phyloP scores from a whole-genome alignment of 306 rosid species.

The Hylodesmum podocarpum region DNA sequence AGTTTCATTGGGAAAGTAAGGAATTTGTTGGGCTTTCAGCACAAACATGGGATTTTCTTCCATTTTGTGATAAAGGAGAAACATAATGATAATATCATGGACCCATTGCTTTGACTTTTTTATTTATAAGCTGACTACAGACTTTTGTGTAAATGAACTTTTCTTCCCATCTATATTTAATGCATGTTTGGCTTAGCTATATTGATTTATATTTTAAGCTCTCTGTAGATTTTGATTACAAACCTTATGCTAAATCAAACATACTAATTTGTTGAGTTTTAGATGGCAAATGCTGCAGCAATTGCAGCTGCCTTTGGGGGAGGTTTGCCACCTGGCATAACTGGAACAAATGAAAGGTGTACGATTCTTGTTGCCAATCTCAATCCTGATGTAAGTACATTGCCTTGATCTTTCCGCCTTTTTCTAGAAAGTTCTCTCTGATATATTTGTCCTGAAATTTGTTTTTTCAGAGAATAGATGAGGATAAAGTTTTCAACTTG shows the following conservation, averaged over 20 bases:
- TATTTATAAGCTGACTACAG: not conserved
- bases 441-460: conserved; percentile 13
- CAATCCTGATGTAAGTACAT: conserved; percentile 77
- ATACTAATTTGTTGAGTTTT: conserved; percentile 26
- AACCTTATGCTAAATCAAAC: not conserved
- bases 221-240: not conserved
- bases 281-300: conserved; percentile 93
- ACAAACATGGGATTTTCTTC: not conserved
- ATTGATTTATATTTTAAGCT: not conserved
- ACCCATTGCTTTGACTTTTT: not conserved
- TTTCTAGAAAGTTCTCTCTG: not conserved
- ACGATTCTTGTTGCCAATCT: conserved; percentile 90
- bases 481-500: conserved; percentile 95
- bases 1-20: not conserved
- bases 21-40: not conserved
- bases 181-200: not conserved
- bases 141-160: not conserved
- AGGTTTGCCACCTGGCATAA: conserved; percentile 94
- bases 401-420: conserved; percentile 1
- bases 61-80: conserved; percentile 10
- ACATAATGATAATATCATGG: not conserved
- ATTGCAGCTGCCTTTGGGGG: conserved; percentile 94
- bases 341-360: conserved; percentile 97
- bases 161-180: not conserved
- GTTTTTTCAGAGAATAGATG: conserved; percentile 84